A percentile compares a stretch with the other conserved stretches of the same genome.
Conservation (phyloP, 164 flowering plant genomes). For the Vitis rupestris region DNA sequence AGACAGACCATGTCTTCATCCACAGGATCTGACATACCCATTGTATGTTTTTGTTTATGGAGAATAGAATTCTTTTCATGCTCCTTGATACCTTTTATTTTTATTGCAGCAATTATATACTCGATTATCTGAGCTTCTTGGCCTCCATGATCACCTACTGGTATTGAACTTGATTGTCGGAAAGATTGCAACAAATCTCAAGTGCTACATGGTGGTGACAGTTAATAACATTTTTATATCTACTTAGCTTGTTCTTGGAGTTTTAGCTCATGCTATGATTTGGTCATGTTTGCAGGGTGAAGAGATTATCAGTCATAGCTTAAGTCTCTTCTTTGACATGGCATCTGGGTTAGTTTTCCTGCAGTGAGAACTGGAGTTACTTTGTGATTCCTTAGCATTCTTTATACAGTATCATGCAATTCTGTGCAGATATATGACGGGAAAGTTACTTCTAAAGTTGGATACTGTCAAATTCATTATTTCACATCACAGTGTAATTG, state of each 20-base stretch:
- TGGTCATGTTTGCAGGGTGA: constrained; percentile 57
- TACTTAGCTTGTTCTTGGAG: constrained; percentile 1
- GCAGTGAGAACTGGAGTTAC: background rate
- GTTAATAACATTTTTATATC: background rate
- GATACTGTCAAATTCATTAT: constrained; percentile 83
- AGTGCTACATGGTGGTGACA: constrained; percentile 83
- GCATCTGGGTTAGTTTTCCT: constrained; percentile 82
- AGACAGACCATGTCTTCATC: too few relatives aligned
- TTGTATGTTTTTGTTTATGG: background rate
- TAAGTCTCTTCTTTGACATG: constrained; percentile 87
- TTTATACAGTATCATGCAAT: background rate
- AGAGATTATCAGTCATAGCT: constrained; percentile 89
- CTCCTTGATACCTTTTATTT: constrained; percentile 20
- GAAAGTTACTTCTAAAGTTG: constrained; percentile 90
- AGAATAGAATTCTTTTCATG: background rate
- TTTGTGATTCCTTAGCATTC: background rate
- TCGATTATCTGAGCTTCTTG: constrained; percentile 92
- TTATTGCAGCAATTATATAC: constrained; percentile 97
- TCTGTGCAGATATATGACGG: constrained; percentile 84
- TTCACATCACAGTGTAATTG: constrained; percentile 80
- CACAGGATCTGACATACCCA: too few relatives aligned
- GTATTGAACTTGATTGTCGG: constrained; percentile 86
- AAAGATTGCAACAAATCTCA: constrained; percentile 94
- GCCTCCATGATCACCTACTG: constrained; percentile 84
- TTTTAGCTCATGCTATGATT: background rate